Conservation (phyloP, 306 rosid species). For the Cicer arietinum region DNA sequence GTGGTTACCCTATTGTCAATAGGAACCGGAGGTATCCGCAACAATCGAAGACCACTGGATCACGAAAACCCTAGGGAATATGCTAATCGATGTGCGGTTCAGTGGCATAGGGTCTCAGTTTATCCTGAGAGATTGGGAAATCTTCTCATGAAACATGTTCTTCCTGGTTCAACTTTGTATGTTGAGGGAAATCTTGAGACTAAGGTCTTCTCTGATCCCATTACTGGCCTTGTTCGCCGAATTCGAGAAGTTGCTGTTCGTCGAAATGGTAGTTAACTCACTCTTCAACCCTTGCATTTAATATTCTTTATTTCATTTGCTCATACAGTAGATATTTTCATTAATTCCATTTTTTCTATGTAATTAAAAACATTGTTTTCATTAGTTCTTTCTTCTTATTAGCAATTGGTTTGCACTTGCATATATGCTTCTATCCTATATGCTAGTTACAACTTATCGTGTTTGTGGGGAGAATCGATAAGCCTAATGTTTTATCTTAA, state of each 20-base stretch:
- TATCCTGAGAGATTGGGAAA: conserved; percentile 68
- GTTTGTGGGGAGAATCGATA: no score
- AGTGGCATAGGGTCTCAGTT: conserved; percentile 90
- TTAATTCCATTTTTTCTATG: no score
- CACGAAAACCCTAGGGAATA: conserved; percentile 77
- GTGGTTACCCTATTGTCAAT: conserved; percentile 68
- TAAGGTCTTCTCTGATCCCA: conserved; percentile 69
- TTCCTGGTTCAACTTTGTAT: conserved; percentile 72
- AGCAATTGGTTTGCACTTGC: no score
- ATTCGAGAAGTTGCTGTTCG: conserved; percentile 84
- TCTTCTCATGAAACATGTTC: conserved; percentile 53
- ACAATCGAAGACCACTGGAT: conserved; percentile 76
- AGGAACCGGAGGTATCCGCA: conserved; percentile 94
- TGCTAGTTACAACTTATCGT: no score
- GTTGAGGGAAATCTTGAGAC: conserved; percentile 91
- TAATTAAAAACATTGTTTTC: no score
- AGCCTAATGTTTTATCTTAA: no score
- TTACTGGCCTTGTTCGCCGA: conserved; percentile 78
- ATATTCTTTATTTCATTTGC: no score
- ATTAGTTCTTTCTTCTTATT: no score
- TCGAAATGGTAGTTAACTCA: conserved; percentile 57
- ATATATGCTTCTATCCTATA: no score
- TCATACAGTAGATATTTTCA: no score
- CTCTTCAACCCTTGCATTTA: background rate
- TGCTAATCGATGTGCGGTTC: conserved; percentile 72